phyloP scores from a whole-genome alignment of 2,329 filamentous ascomycete genomes.

The Monilinia polystroma region DNA sequence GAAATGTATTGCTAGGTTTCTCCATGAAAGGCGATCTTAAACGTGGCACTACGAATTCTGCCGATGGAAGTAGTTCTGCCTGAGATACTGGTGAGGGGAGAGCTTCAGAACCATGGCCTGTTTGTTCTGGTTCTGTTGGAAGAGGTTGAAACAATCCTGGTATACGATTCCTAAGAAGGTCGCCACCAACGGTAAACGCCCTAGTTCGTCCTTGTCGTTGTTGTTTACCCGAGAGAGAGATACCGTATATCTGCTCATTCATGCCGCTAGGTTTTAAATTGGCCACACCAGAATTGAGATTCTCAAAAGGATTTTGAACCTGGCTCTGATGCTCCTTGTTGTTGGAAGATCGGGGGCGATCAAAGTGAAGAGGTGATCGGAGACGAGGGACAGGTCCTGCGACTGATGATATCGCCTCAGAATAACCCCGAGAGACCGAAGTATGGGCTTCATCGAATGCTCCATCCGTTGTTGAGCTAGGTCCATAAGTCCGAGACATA shows the following conservation, averaged over 20 bases:
- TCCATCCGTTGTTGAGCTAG: slow-evolving; percentile 48
- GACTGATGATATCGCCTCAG: slow-evolving; percentile 24
- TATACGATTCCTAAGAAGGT: slow-evolving; percentile 30
- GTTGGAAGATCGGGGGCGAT: slow-evolving; percentile 33
- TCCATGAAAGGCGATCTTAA: slow-evolving; percentile 60
- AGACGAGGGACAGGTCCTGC: slow-evolving; percentile 27
- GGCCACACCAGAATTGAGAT: slow-evolving; percentile 33
- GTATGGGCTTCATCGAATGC: slow-evolving; percentile 26
- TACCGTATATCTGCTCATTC: slow-evolving; percentile 39
- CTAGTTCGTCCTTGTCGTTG: slow-evolving; percentile 38
- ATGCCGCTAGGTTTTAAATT: slow-evolving; percentile 36
- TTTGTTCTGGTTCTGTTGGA: slow-evolving; percentile 12
- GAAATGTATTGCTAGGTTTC: slow-evolving; percentile 57
- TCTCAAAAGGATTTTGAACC: slow-evolving; percentile 35
- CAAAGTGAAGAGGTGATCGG: slow-evolving; percentile 37
- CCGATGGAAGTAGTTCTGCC: slow-evolving; percentile 40
- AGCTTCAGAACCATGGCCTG: slow-evolving; percentile 7
- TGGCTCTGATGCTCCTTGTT: slow-evolving; percentile 38
- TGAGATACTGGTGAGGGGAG: slow-evolving; percentile 27
- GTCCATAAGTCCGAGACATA: slow-evolving; percentile 58
- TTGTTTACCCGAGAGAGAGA: slow-evolving; percentile 27
- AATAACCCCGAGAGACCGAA: slow-evolving; percentile 26
- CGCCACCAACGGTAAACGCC: slow-evolving; percentile 40
- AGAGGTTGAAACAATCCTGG: slow-evolving; percentile 31
- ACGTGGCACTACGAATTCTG: slow-evolving; percentile 41